A percentile compares a stretch with the other conserved stretches of the same genome.
Conservation (phyloP, 345 rosid genomes). For the Psidium guajava region DNA sequence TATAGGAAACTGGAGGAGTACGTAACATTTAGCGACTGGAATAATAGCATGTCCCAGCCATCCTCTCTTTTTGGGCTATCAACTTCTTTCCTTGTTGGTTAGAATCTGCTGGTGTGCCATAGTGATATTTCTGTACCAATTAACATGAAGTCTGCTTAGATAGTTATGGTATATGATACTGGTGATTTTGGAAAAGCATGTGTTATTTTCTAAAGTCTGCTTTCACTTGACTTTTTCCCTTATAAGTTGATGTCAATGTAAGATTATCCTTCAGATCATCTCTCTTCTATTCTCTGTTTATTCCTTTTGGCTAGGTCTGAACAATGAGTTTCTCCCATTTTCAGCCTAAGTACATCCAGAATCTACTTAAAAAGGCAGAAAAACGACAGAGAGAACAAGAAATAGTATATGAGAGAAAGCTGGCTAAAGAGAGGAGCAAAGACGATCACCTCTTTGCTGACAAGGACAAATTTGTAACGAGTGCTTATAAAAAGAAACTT, state of each 20-base stretch:
- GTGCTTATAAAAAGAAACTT: conserved; percentile 74
- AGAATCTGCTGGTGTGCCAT: neutral
- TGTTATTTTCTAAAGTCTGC: neutral
- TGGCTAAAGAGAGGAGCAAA: conserved; percentile 72
- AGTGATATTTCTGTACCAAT: neutral
- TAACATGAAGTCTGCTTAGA: neutral
- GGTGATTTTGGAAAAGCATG: neutral
- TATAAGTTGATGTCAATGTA: neutral
- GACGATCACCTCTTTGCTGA: conserved; percentile 82
- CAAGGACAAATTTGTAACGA: conserved; percentile 75
- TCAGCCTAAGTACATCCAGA: conserved; percentile 71
- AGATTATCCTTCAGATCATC: neutral
- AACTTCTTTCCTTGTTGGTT: neutral
- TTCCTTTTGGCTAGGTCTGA: neutral
- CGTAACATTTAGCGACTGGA: neutral
- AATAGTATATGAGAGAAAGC: conserved; percentile 63
- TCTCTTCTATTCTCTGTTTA: neutral
- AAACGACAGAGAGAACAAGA: conserved; percentile 66
- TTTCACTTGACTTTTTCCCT: neutral
- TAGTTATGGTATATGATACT: neutral
- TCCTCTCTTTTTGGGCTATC: neutral
- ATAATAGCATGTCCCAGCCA: neutral
- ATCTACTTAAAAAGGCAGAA: conserved; percentile 58
- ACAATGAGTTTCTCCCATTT: conserved; percentile 2
- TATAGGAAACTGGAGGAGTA: neutral